Conservation (phyloP, 129 eudicot genomes). For the Chrysanthemum lavandulifolium region DNA sequence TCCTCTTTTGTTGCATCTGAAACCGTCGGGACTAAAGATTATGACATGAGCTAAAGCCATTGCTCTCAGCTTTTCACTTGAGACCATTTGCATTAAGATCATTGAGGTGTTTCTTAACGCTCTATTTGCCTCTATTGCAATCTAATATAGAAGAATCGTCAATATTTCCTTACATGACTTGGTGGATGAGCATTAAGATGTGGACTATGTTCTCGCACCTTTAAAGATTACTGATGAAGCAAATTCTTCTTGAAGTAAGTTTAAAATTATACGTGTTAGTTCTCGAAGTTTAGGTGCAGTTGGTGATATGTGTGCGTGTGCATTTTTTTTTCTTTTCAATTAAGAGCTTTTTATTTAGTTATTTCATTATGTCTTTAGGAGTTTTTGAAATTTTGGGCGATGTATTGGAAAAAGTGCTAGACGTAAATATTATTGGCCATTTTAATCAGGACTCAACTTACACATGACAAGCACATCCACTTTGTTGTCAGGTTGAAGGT, state of each 20-base stretch:
- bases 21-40: slow-evolving; percentile 59
- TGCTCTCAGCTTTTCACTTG: slow-evolving; percentile 80
- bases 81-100: slow-evolving; percentile 57
- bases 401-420: background rate
- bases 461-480: no score
- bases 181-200: slow-evolving; percentile 11
- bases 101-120: slow-evolving; percentile 68
- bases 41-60: slow-evolving; percentile 69
- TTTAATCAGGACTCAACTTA: no score
- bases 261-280: background rate
- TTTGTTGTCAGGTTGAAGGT: no score
- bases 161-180: no score
- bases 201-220: slow-evolving; percentile 60
- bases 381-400: background rate
- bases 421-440: no score
- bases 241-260: slow-evolving; percentile 63
- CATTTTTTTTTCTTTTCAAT: no score
- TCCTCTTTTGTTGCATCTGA: slow-evolving; percentile 44
- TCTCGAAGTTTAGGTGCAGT: background rate
- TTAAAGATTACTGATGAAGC: slow-evolving; percentile 73
- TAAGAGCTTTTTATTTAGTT: no score
- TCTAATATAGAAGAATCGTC: no score
- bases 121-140: slow-evolving; percentile 72
- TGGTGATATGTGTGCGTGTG: background rate
- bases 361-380: background rate